Base-by-base conservation (phyloP, 257 asterid species). In the Knoxia roxburghii region DNA sequence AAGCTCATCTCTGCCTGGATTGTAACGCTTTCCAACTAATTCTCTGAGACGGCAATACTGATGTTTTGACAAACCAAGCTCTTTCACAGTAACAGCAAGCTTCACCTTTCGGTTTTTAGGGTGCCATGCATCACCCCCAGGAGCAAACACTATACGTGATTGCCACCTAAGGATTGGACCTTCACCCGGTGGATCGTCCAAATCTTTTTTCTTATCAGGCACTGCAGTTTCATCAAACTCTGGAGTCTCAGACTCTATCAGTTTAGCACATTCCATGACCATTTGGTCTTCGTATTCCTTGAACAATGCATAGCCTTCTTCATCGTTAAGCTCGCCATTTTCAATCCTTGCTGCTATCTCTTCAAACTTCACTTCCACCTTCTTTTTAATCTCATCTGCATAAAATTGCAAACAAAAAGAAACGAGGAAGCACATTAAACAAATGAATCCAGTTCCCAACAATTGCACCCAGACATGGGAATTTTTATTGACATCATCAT, bases 51-150 rank as follows among this genome's bases (percentile, higher is more conserved):
- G 85, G 52, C 81, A 30, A 69, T 80, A 85, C 50, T 90, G 96
- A 82, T 84, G 85, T 77, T 85, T 90, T 6, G 92, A 83, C 20
- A 93, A 77, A 52, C 95, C 99, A 49, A 88, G 82, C 84, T 88
- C 96, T 79, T 88, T 86, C 54, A 93, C 99, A 12, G 95, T 85
- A 59, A 85, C 91, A 72, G 90, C 73, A 79, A 90, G 46, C 79
- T 86, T 88, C 37, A 85, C 99, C 84, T 84, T 85, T 60, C 97
- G 78, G 57, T 90, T 88, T 76, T 90, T 90, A 0, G 97, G 96
- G 72, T 93, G 99, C 99, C 97, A 93, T 68, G 95, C 80, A 77
- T 93, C 97, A 74, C 90, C 91, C 30, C 99, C 99, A 20, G 96
- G 99, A 71, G 82, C 68, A 64, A 90, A 73, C 68, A 93, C 97